A percentile compares a stretch with the other conserved stretches of the same genome.
phyloP scores from a whole-genome alignment of 805 yeast genomes.

The Zygosaccharomyces lentus region DNA sequence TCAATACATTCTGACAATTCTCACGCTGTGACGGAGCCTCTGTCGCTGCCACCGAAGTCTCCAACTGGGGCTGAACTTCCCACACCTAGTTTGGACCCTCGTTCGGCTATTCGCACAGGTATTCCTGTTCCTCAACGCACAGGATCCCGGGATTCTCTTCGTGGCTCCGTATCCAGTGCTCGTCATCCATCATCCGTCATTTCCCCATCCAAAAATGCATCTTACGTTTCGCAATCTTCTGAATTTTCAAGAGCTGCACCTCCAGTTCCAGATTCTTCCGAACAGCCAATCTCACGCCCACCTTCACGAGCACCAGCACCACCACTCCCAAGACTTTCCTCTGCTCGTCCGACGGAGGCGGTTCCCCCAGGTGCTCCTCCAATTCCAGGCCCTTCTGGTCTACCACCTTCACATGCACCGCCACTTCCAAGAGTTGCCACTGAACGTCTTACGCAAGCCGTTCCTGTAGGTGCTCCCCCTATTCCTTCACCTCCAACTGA shows the following conservation, averaged over 20 bases:
- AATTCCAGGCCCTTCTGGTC: not conserved
- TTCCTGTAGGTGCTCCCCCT: slow-evolving; percentile 10
- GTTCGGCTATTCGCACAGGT: not conserved
- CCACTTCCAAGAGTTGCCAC: not conserved
- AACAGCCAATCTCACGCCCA: slow-evolving; percentile 9
- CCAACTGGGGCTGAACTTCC: not conserved
- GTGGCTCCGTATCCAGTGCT: not conserved
- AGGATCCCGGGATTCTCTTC: not conserved
- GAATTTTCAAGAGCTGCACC: slow-evolving; percentile 14
- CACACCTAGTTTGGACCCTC: not conserved
- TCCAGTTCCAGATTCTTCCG: slow-evolving; percentile 10
- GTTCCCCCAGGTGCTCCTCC: slow-evolving; percentile 13
- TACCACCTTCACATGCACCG: slow-evolving; percentile 5
- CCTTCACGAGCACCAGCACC: not conserved
- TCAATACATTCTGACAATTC: not conserved
- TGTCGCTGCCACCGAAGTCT: not conserved
- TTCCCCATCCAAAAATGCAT: not conserved
- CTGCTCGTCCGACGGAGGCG: too few relatives aligned
- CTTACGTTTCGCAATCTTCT: not conserved
- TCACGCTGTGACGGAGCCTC: not conserved
- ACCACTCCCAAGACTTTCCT: too few relatives aligned
- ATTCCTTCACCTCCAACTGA: slow-evolving; percentile 19
- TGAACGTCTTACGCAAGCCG: slow-evolving; percentile 15
- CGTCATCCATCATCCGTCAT: not conserved
- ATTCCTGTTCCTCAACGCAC: not conserved